Evolutionary conservation across 768 basidiomycete species (phyloP), one percentile per base, ranked within the genome.

Genomic region (Leccinum ochraceum): DNA sequence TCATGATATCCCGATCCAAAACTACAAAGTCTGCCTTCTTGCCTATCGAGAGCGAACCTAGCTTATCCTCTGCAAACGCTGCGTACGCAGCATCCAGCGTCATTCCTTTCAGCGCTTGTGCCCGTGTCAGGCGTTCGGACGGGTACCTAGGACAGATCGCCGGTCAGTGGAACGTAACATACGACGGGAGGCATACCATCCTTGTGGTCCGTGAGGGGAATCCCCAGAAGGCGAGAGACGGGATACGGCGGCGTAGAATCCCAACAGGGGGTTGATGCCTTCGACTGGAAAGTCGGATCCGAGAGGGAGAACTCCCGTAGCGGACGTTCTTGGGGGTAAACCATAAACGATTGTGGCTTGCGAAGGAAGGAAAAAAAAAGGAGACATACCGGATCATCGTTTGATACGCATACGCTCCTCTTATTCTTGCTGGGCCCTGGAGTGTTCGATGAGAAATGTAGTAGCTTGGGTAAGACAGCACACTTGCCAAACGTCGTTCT

Each of bases 211-310:
- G 60, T 95, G 92, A 0, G 95, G 96, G 22, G 92, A 94, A 17
- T 78, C 76, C 0, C 94, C 94, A 13, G 84, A 79, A 2, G 80
- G 77, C 24, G 83, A 81, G 6, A 92, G 78, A 14, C 95, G 83
- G 1, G 93, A 81, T 2, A 94, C 82, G 0, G 94, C 93, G 6
- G 96, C 94, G 66, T 95, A 94, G 74, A 97, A 95, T 0, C 92
- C 93, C 3, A 90, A 77, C 36, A 98, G 76, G 0, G 96, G 95
- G 68, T 96, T 92, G 56, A 96, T 88, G 10, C 85, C 83, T 73
- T 98, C 95, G 3, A 98, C 87, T 0, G 96, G 96, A 74, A 98
- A 97, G 72, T 98, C 95, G 3, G 94, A 93, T 3, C 96, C 95
- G 2, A 98, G 80, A 0, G 94, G 87, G 3, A 95, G 80, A 14